Evolutionary conservation across 495 filamentous ascomycete species (phyloP), one percentile per base, ranked within the genome.

Genomic region (Evansstolkia leycettana): DNA sequence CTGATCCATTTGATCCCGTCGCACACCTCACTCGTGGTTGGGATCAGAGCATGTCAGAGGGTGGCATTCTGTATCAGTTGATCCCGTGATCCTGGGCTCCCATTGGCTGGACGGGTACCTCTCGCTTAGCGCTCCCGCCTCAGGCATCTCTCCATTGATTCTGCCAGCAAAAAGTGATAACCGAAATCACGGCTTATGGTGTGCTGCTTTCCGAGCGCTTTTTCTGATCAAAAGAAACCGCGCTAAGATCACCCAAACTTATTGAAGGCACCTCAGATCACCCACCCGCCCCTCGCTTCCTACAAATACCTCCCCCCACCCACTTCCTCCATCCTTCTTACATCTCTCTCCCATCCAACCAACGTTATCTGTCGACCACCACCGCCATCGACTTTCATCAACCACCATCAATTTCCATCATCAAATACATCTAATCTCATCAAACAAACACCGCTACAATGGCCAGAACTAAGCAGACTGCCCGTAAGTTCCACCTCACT

Each of bases 401-500:
- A 51, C 54, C 46, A 59, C 29, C 39, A 37, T 51, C 25, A 32
- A 27, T 40, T 54, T 59, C 45, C 58, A 65, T 64, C 65, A 56
- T 49, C 51, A 64, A 56, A 28, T 32, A 39, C 47, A 47, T 51
- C 51, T 47, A 62, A 60, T 47, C 67, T 50, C 61, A 69, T 64
- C 57, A 65, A 61, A 52, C 42, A 40, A 46, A 40, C 57, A 58
- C 61, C 51, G 42, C 49, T 51, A 73, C 61, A 72, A 98, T 99
- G 90, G 90, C 90, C 57, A 84, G 90, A 65, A 99, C 90, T 53
- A 99, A 98, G 84, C 90, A 98, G 72, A 98, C 90, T 67, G 90
- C 90, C 63, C 90, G 90, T 80, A 84, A 78, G 78, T 77, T 42
- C 7, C 17, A 28, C 38, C 37, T 41, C 25, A 35, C 40, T 51